Base-by-base conservation (phyloP, 202 grass and related monocot species). In the Setaria viridis region DNA sequence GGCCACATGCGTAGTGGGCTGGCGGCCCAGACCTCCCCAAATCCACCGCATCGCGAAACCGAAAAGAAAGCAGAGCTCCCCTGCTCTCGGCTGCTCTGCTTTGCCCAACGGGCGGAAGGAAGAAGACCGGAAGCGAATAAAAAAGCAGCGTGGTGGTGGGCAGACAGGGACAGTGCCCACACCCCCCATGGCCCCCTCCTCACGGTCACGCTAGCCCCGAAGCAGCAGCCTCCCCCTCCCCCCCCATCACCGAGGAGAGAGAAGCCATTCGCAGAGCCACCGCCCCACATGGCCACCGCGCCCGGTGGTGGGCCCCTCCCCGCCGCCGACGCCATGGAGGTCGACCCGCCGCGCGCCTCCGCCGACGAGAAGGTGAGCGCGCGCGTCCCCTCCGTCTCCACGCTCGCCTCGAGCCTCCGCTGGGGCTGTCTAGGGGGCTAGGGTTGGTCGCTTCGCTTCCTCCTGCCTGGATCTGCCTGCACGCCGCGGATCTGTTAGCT, bases 331-430 rank as follows among this genome's bases (percentile, higher is more conserved):
- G 76, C 68, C 47, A 86, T 86, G 77, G 77, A 74, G 47, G 77
- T 86, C 58, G 85, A 86, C 45, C 84, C 76, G 47, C 77, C 84
- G 34, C 84, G 77, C 15, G 68, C 68, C 15, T 72, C 84, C 46
- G 69, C 58, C 58, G 85, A 80, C 58, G 85, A 74, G 77, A 80
- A 86, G 85, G 85, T 80, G 69, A 66, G 77, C 14, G 13, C 16
- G 12, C 12, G 20, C 73, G 58, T 33, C 19, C 11, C 57, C 41
- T 14, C 11, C 34, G 11, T 11, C 19, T 14, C 35, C 9, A 11
- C 29, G 19, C 51, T 67, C 74, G 53, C 12, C 43, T 65, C 70
- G 1, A 3, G 7, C 30, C 43, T 17, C 12, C 3, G 66, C 16
- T 41, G 39, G 39, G 39, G 39, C 5, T 51, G 6, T 8, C 15